Evolutionary conservation across 2,329 filamentous ascomycete genomes (phyloP), one percentile per base, ranked within the genome.

Genomic region (Kalmusia sp.): DNA sequence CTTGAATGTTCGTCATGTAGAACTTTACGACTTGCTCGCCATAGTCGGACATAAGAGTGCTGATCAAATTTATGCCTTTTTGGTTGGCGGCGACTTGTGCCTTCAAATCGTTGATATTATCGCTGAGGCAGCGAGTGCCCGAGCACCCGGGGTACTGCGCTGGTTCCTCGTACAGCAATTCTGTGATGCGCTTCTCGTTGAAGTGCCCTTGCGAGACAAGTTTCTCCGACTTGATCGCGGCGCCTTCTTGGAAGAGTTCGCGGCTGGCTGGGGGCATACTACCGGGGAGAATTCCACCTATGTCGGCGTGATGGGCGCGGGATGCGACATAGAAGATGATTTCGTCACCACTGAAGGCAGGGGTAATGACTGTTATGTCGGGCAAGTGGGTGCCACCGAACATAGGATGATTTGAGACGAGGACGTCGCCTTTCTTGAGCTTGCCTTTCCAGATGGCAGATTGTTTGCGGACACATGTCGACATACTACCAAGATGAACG

Each of bases 61-160:
- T 84, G 60, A 96, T 95, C 19, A 93, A 79, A 30, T 86, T 87
- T 66, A 93, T 93, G 7, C 92, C 92, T 63, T 92, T 92, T 63
- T 92, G 88, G 66, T 96, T 96, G 11, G 91, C 91, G 0, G 92
- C 91, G 11, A 95, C 88, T 69, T 96, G 91, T 0, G 92, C 92
- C 72, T 93, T 92, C 34, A 96, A 80, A 69, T 96, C 92, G 47
- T 91, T 93, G 59, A 96, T 80, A 68, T 96, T 96, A 72, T 96
- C 92, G 8, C 84, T 86, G 1, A 96, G 79, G 68, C 90, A 92
- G 37, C 91, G 80, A 0, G 91, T 93, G 2, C 91, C 91, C 49
- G 84, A 87, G 75, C 90, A 95, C 1, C 89, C 91, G 0, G 87
- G 85, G 60, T 90, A 87, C 62, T 88, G 80, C 0, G 89, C 89